These are phyloP conservation scores for Xerocomus alliaceus DNA, from an alignment of 1,284 basidiomycete species.

Conservation along the genomic window DNA sequence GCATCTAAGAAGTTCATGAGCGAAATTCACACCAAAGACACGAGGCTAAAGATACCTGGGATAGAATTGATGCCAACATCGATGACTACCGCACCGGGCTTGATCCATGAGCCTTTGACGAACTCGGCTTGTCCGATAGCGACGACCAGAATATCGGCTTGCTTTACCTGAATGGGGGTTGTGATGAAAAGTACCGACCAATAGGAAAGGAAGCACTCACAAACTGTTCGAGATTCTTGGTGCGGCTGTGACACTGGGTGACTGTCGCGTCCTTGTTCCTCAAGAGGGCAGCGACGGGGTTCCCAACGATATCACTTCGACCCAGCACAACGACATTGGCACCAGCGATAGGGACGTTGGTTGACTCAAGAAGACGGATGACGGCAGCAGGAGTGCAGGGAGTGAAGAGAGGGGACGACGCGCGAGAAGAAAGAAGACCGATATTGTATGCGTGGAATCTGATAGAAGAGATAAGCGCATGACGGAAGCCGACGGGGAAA, in stretches of 20 bases:
- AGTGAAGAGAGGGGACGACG: constrained; percentile 88
- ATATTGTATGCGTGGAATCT: constrained; percentile 99
- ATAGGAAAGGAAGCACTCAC: constrained; percentile 52
- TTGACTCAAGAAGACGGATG: constrained; percentile 88
- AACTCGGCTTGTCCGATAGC: constrained; percentile 94
- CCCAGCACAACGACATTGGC: constrained; percentile 92
- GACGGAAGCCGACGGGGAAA: constrained; percentile 6
- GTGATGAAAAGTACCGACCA: constrained; percentile 12
- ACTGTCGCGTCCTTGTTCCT: constrained; percentile 93
- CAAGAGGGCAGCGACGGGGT: constrained; percentile 91
- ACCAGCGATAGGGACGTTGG: constrained; percentile 77
- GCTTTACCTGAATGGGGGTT: constrained; percentile 62
- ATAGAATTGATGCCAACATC: constrained; percentile 99
- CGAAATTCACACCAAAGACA: not conserved
- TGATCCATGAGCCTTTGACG: constrained; percentile 94
- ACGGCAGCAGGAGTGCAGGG: constrained; percentile 97
- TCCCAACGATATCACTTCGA: constrained; percentile 97
- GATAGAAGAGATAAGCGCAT: constrained; percentile 16
- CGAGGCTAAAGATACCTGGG: constrained; percentile 60
- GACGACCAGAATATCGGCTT: constrained; percentile 91
- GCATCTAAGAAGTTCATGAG: constrained; percentile 57
- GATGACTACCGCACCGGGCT: constrained; percentile 92
- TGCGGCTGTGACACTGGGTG: constrained; percentile 95
- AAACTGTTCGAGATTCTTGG: constrained; percentile 80
- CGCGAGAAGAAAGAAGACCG: constrained; percentile 91